Conservation (phyloP, 2,329 filamentous ascomycete genomes). For the Coleophoma crateriformis region DNA sequence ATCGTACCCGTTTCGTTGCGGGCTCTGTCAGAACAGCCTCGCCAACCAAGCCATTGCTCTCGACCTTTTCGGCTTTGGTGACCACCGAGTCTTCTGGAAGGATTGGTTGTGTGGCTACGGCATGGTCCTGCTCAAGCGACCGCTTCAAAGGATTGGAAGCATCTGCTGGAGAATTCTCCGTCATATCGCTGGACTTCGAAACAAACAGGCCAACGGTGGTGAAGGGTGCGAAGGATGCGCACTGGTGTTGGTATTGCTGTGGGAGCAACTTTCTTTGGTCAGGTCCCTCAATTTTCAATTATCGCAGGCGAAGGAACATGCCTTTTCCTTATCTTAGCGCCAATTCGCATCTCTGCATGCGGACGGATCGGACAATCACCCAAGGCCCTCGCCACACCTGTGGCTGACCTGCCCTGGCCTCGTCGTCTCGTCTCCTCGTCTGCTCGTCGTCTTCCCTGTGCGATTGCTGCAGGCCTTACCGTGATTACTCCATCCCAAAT, state of each 20-base stretch:
- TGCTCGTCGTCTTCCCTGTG: too few relatives aligned
- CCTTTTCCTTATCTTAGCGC: conserved; percentile 20
- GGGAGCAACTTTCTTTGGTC: too few relatives aligned
- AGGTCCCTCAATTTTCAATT: conserved; percentile 10
- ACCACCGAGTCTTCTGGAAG: conserved; percentile 21
- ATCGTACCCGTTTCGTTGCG: conserved; percentile 45
- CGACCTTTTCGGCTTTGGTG: conserved; percentile 24
- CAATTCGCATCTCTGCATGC: not conserved
- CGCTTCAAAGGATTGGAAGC: conserved; percentile 18
- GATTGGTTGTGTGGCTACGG: conserved; percentile 16
- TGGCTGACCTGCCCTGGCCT: not conserved
- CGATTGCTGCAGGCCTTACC: too few relatives aligned
- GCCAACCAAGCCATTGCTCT: conserved; percentile 18
- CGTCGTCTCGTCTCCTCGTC: too few relatives aligned
- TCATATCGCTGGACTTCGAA: too few relatives aligned
- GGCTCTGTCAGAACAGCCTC: conserved; percentile 32
- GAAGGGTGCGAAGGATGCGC: not conserved
- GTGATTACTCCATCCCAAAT: too few relatives aligned
- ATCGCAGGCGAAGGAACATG: not conserved
- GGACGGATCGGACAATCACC: not conserved
- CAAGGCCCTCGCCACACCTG: not conserved
- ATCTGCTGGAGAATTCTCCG: conserved; percentile 1
- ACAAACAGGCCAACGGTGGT: too few relatives aligned
- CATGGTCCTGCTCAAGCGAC: conserved; percentile 10
- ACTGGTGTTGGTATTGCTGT: not conserved